Evolutionary conservation across 2,329 filamentous ascomycete species (phyloP), one percentile per base, ranked within the genome.

Genomic region (Beauveria sp.): DNA sequence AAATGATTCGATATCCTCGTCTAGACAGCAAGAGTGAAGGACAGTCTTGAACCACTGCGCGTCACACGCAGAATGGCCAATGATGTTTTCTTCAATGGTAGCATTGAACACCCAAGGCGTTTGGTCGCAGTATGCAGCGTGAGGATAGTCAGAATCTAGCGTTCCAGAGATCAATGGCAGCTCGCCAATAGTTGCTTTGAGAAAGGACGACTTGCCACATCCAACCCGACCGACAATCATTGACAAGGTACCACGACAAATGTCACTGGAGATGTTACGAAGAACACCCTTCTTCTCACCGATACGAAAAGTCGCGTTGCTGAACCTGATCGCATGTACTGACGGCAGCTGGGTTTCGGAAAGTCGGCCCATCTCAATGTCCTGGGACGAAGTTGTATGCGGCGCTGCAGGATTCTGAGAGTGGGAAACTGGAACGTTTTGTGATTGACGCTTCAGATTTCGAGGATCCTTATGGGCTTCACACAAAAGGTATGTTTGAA

Each of bases 181-280:
- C 61, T 78, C 77, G 0, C 77, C 75, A 0, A 78, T 64, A 0
- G 80, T 66, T 0, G 72, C 71, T 38, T 76, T 71, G 10, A 79
- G 63, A 0, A 79, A 64, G 0, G 71, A 72, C 0, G 76, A 75
- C 55, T 80, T 80, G 26, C 79, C 77, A n/a, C 74, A 75, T 1
- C 77, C 78, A 0, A 79, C 76, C 0, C 71, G 73, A 0, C 78
- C 77, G 1, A 78, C 67, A 2, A 79, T 48, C 63, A 78, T 72
- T 14, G 70, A 77, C 0, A 76, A 56, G 0, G 64, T 69, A 4
- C 68, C 63, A 0, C 55, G 34, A 0, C 45, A 26, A 1, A 75
- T 38, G 0, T 16, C 24, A 7, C 74, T 20, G n/a, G 64, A 66
- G 10, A 75, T 66, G 1, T 69, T 58, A 0, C 64, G 63, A 1